Evolutionary conservation across 139 green algal species (phyloP).

Genomic region (Closterium sp.): DNA sequence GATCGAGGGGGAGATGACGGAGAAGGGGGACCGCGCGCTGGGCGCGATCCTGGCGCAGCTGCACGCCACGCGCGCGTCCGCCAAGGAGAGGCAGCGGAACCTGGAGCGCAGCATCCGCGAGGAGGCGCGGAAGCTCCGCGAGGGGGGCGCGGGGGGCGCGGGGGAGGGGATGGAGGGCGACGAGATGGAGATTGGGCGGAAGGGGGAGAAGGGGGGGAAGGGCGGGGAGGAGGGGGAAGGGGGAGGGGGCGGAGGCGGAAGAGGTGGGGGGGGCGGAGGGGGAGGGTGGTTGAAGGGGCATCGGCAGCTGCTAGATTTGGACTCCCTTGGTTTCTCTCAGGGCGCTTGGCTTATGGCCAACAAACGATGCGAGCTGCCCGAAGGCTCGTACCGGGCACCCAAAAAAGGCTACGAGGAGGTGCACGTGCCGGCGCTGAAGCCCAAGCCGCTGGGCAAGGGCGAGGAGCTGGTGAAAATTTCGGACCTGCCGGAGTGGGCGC

Average conservation of each 20-base stretch:
- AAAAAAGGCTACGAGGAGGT: slow-evolving; percentile 98
- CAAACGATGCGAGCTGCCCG: slow-evolving; percentile 77
- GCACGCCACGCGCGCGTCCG: slow-evolving; percentile 73
- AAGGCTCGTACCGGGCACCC: slow-evolving; percentile 69
- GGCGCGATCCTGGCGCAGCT: slow-evolving; percentile 78
- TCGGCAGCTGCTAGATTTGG: slow-evolving; percentile 80
- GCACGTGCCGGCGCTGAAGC: slow-evolving; percentile 90
- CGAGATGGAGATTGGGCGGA: background rate
- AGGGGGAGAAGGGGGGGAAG: background rate
- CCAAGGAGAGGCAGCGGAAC: slow-evolving; percentile 53
- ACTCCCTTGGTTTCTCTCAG: slow-evolving; percentile 61
- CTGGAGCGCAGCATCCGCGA: slow-evolving; percentile 86
- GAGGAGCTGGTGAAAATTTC: slow-evolving; percentile 65
- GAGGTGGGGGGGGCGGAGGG: slow-evolving; percentile 26
- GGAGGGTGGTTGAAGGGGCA: slow-evolving; percentile 49
- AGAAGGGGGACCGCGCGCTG: slow-evolving; percentile 53
- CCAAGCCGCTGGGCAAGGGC: slow-evolving; percentile 77
- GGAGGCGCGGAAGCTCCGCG: slow-evolving; percentile 80
- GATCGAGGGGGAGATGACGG: slow-evolving; percentile 75
- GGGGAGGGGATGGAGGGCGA: slow-evolving; percentile 22
- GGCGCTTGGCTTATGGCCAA: slow-evolving; percentile 88
- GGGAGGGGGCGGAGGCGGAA: background rate
- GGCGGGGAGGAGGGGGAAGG: slow-evolving; percentile 49
- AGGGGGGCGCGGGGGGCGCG: slow-evolving; percentile 9
- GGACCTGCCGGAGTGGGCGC: slow-evolving; percentile 89